These are phyloP conservation scores for Hordeum vulgare DNA, from an alignment of 176 grass and related monocot genomes.

Conservation along the genomic window MorexV3_pseudomolecules_assembly NC_058520.1:563163930-563164429, in stretches of 20 bases:
- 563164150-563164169: neutral
- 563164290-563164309: conserved; percentile 3
- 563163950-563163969: too few species aligned
- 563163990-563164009: too few species aligned
- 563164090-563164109: neutral
- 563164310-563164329: neutral
- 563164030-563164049: neutral
- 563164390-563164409: neutral
- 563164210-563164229: neutral
- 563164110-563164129: neutral
- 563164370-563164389: neutral
- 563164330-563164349: conserved; percentile 7
- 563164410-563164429: neutral
- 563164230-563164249: neutral
- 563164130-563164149: neutral
- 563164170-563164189: neutral
- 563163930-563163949: too few species aligned
- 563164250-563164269: neutral
- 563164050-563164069: neutral
- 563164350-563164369: neutral
- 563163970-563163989: too few species aligned
- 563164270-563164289: neutral
- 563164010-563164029: too few species aligned
- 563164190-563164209: neutral
- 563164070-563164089: neutral